Evolutionary conservation across 345 rosid genomes (phyloP).

Genomic region (Camelina sativa): DNA sequence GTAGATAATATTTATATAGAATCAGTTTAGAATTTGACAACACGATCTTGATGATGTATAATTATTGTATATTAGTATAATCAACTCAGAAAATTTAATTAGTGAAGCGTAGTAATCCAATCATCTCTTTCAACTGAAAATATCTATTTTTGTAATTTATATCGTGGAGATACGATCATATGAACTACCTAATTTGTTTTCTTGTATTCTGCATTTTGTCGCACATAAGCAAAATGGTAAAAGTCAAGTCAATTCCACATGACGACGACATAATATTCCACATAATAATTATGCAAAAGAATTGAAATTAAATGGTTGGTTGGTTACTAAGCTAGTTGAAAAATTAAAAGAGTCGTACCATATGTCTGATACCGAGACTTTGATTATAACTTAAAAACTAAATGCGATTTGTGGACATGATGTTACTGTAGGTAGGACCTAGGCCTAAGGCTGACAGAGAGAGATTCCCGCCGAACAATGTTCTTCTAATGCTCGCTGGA

Average conservation of each 20-base stretch:
- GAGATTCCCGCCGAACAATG: constrained; percentile 93
- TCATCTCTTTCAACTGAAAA: neutral
- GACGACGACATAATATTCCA: constrained; percentile 21
- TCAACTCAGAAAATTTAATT: neutral
- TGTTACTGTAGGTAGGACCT: constrained; percentile 73
- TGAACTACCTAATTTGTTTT: neutral
- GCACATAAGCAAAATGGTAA: constrained; percentile 4
- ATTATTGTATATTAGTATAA: no score
- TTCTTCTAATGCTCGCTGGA: constrained; percentile 89
- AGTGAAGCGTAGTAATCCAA: neutral
- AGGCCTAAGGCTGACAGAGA: constrained; percentile 77
- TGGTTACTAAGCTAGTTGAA: constrained; percentile 8
- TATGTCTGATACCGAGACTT: neutral
- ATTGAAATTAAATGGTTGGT: neutral
- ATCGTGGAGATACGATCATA: no score
- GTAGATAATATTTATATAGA: constrained; percentile 1
- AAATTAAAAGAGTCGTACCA: constrained; percentile 18
- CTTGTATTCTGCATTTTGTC: neutral
- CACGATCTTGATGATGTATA: constrained; percentile 3
- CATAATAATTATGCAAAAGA: constrained; percentile 2
- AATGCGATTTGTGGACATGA: neutral
- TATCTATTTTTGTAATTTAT: neutral
- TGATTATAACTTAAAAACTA: neutral
- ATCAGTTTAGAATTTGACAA: constrained; percentile 6
- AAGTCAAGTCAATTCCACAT: constrained; percentile 34